Percentiles rank a stretch among this genome's conserved stretches.
Conservation (phyloP, 78 protist species). For the Dictyostelium firmibasis region DNA sequence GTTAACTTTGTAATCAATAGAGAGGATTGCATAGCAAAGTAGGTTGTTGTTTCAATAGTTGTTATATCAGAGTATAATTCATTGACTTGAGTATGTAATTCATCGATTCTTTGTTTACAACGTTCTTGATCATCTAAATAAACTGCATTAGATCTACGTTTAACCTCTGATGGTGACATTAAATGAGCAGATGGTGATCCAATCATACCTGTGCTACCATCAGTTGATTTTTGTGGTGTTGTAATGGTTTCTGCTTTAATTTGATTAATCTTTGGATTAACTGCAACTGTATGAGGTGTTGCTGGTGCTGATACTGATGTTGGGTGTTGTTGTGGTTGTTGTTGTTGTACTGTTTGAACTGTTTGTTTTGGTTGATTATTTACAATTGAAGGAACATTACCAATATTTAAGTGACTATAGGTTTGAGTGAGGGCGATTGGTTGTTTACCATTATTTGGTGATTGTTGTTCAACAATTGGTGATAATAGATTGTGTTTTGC, state of each 20-base stretch:
- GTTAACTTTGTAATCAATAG: conserved; percentile 26
- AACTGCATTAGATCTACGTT: background rate
- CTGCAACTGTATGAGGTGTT: background rate
- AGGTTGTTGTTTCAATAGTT: background rate
- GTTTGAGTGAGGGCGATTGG: background rate
- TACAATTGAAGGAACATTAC: background rate
- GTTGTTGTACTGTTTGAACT: background rate
- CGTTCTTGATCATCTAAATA: conserved; percentile 25
- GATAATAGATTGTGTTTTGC: background rate
- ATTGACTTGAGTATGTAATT: conserved; percentile 9
- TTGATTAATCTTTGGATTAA: conserved; percentile 14
- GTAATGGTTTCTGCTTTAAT: background rate
- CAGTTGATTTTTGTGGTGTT: background rate
- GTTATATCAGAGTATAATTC: conserved; percentile 42
- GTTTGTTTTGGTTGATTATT: background rate
- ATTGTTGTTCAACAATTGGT: background rate
- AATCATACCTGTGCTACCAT: background rate
- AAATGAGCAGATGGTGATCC: background rate
- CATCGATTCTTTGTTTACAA: conserved; percentile 36
- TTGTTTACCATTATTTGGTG: background rate
- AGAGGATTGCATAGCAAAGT: conserved; percentile 57
- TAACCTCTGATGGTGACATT: conserved; percentile 3
- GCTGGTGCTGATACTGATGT: background rate
- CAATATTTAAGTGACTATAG: background rate
- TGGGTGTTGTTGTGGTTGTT: background rate